A percentile compares a stretch with the other conserved stretches of the same genome.
Evolutionary conservation across 352 stramenopile species (phyloP).

Genomic region (Phytophthora melonis): DNA sequence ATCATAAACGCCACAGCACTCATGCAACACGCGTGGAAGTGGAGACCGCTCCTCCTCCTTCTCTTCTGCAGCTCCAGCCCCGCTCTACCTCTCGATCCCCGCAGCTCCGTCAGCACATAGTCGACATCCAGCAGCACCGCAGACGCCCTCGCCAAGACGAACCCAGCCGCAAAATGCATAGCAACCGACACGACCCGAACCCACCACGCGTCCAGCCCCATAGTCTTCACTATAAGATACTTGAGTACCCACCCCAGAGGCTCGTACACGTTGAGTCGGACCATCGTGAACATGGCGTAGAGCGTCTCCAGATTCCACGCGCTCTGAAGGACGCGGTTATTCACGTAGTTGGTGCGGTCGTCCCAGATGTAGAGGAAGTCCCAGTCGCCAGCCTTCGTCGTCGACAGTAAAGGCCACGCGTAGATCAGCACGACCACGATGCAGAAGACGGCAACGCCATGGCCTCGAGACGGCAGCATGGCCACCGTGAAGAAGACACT

Average conservation of each 20-base stretch:
- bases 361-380: constrained; percentile 39
- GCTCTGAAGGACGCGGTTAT: constrained; percentile 48
- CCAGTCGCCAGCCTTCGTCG: too few relatives aligned
- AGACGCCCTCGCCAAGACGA: constrained; percentile 32
- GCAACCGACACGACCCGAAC: constrained; percentile 50
- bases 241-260: constrained; percentile 70
- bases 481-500: too few relatives aligned
- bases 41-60: neutral
- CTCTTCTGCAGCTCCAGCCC: constrained; percentile 3
- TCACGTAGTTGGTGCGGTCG: constrained; percentile 60
- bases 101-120: constrained; percentile 15
- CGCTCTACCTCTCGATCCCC: neutral
- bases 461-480: too few relatives aligned
- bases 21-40: constrained; percentile 41
- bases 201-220: constrained; percentile 45
- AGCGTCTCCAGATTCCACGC: constrained; percentile 39
- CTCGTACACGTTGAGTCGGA: constrained; percentile 67
- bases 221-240: constrained; percentile 38
- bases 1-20: constrained; percentile 52
- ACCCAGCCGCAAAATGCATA: constrained; percentile 45
- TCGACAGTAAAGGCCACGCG: too few relatives aligned
- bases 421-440: too few relatives aligned
- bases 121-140: constrained; percentile 34
- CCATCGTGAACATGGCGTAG: constrained; percentile 48
- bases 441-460: too few relatives aligned